phyloP scores from a whole-genome alignment of 2,329 filamentous ascomycete genomes.

The Paraphoma chrysanthemicola region DNA sequence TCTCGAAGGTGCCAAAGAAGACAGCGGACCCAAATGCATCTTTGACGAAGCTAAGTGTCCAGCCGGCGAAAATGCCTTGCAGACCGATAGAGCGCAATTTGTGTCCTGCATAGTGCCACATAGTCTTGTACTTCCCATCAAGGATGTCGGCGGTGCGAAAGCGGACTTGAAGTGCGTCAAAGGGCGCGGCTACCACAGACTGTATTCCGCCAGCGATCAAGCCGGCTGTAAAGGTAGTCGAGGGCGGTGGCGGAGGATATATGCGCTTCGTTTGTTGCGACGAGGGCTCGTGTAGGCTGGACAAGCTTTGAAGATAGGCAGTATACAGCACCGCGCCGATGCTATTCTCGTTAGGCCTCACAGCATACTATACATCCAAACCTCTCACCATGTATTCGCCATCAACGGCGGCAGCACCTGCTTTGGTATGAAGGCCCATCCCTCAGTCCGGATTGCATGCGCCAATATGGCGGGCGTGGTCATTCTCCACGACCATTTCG shows the following conservation, averaged over 20 bases:
- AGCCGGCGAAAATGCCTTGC: slow-evolving; percentile 77
- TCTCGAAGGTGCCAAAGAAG: slow-evolving; percentile 80
- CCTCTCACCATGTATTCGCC: slow-evolving; percentile 69
- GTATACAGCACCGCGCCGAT: slow-evolving; percentile 80
- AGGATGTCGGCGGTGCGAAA: slow-evolving; percentile 70
- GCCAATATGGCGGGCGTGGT: slow-evolving; percentile 74
- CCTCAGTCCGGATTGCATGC: slow-evolving; percentile 71
- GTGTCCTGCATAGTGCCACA: slow-evolving; percentile 74
- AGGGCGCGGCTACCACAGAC: slow-evolving; percentile 73
- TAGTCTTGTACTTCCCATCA: slow-evolving; percentile 67
- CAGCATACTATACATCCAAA: background rate
- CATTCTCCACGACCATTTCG: slow-evolving; percentile 66
- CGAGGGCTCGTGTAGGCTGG: slow-evolving; percentile 70
- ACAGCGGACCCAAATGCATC: slow-evolving; percentile 73
- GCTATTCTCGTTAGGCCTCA: slow-evolving; percentile 37
- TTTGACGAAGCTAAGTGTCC: slow-evolving; percentile 71
- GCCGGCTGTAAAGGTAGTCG: slow-evolving; percentile 72
- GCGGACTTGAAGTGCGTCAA: slow-evolving; percentile 77
- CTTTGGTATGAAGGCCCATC: slow-evolving; percentile 76
- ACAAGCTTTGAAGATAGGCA: slow-evolving; percentile 74
- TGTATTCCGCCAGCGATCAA: slow-evolving; percentile 73
- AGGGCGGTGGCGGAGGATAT: slow-evolving; percentile 71
- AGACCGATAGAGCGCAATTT: slow-evolving; percentile 75
- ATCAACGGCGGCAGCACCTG: slow-evolving; percentile 78
- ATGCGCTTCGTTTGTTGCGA: slow-evolving; percentile 66